Conservation (phyloP, 2,329 filamentous ascomycete species). For the Microdochium trichocladiopsis region DNA sequence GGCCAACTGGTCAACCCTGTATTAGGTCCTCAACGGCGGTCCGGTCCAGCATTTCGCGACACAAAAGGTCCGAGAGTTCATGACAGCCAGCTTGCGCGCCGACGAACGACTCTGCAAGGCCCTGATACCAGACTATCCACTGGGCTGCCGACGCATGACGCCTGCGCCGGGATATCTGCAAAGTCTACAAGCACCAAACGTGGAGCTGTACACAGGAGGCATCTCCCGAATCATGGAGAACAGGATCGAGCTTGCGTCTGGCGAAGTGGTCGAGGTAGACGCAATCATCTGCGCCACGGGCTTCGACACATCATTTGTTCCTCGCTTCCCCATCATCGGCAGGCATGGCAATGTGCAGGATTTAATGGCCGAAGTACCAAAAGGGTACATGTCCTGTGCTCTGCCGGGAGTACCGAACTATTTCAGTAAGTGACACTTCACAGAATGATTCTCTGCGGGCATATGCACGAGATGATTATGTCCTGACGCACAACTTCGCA, state of each 20-base stretch:
- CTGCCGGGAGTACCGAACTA: conserved; percentile 46
- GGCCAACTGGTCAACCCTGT: background rate
- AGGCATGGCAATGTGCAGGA: conserved; percentile 43
- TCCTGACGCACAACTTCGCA: background rate
- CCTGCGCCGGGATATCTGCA: conserved; percentile 43
- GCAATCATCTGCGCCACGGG: conserved; percentile 51
- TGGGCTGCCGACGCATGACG: conserved; percentile 42
- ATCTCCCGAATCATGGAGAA: conserved; percentile 38
- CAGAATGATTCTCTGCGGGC: background rate
- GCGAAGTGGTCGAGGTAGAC: conserved; percentile 43
- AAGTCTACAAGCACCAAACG: conserved; percentile 35
- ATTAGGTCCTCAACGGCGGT: conserved; percentile 29
- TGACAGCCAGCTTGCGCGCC: conserved; percentile 37
- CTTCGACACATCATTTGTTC: conserved; percentile 45
- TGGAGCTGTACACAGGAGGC: conserved; percentile 35
- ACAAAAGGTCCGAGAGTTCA: conserved; percentile 34
- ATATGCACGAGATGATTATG: conserved; percentile 3
- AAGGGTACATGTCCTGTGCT: conserved; percentile 47
- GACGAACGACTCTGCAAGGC: conserved; percentile 41
- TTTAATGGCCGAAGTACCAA: conserved; percentile 34
- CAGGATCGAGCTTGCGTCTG: conserved; percentile 40
- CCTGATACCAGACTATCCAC: conserved; percentile 40
- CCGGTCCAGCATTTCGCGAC: conserved; percentile 32
- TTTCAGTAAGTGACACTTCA: conserved; percentile 33
- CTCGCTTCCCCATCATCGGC: conserved; percentile 42